Evolutionary conservation across 1,284 basidiomycete genomes (phyloP), one percentile per base, ranked within the genome.

Genomic region (Rhodotorula sp.): DNA sequence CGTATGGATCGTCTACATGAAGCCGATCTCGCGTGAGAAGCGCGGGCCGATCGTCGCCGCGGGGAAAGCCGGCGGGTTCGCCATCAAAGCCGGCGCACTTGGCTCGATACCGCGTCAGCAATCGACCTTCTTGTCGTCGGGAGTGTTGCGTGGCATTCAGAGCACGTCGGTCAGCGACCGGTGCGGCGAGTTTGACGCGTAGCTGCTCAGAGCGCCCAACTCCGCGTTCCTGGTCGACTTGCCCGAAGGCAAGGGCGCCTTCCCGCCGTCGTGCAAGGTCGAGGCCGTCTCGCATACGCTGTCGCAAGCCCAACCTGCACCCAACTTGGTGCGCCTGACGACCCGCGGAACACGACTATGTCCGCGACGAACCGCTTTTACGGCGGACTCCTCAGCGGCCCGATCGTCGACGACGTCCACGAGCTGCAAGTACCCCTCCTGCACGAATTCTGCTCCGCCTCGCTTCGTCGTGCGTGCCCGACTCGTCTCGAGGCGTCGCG

Each of bases 351-450:
- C 89, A 90, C 6, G 82, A 89, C 21, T 99, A 90, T 80, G 84
- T 90, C 48, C 88, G 92, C 57, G 91, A 90, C 43, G 90, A 93
- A 77, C 89, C 91, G 67, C 91, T n/a, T 97, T 80, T 98, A 98
- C 79, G 90, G 93, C 49, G 89, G 92, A 78, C 85, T 99, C 65
- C 91, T 89, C 73, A 97, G 97, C 80, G 91, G 95, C 78, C 92
- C 95, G 0, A 94, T 92, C 79, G 92, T 98, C 14, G 94, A 98
- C 76, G 94, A 93, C 2, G 91, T 97, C 2, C 99, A 90, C 79
- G 97, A 99, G 82, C 85, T 90, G 52, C 93, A 98, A 85, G 85
- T 99, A 18, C 93, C 97, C 2, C 85, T 97, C 18, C 83, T 90
- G 86, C 92, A 67, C 90, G 97, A 45, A 93, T 90, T 5, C 81